Conservation (phyloP, 306 rosid species). For the Mimosa pudica region DNA sequence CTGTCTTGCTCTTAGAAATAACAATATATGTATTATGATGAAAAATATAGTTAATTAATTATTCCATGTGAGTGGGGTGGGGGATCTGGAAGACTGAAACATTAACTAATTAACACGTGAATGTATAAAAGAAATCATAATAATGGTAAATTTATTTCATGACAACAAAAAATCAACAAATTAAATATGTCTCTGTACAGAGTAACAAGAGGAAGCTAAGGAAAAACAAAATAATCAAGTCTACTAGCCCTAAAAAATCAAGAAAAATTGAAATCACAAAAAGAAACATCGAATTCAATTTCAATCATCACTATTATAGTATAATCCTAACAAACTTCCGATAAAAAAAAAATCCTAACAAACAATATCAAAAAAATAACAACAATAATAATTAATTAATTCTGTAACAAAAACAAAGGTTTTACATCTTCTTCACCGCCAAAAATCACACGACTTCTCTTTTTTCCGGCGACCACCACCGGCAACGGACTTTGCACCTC, state of each 20-base stretch:
- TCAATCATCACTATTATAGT: background rate
- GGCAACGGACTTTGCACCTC: constrained; percentile 76
- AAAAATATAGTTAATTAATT: no score
- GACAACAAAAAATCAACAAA: constrained; percentile 28
- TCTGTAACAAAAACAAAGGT: background rate
- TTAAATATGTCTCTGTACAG: constrained; percentile 45
- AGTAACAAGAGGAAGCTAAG: constrained; percentile 9
- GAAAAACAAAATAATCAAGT: background rate
- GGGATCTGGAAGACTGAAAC: background rate
- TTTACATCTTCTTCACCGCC: background rate
- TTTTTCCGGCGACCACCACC: constrained; percentile 6
- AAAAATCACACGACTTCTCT: constrained; percentile 35
- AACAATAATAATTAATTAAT: constrained; percentile 16
- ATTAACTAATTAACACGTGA: background rate
- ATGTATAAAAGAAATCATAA: background rate
- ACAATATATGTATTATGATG: no score
- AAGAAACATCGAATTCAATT: background rate
- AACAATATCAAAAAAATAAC: no score
- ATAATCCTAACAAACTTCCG: no score
- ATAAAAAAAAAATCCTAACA: no score
- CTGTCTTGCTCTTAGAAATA: no score
- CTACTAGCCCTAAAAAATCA: background rate
- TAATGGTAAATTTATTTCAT: constrained; percentile 4
- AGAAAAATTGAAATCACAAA: background rate
- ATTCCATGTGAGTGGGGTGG: background rate